Evolutionary conservation across 108 stramenopile genomes (phyloP).

Genomic region (Conticribra guillardii): DNA sequence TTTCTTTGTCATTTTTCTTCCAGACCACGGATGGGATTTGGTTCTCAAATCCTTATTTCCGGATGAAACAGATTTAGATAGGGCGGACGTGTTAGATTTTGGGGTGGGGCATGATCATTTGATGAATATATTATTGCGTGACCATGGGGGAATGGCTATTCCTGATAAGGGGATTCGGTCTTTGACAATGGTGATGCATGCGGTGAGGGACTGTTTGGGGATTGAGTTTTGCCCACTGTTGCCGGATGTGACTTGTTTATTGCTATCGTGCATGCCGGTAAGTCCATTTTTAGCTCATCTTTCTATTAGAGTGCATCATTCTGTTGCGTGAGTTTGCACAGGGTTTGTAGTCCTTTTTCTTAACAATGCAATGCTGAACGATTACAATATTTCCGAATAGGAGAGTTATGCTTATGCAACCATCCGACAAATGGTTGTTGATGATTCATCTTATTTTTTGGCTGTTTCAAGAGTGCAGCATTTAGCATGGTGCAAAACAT

Average conservation of each 20-base stretch:
- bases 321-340: no score
- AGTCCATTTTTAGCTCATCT: constrained; percentile 5
- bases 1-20: no score
- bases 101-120: constrained; percentile 45
- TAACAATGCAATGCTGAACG: no score
- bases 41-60: constrained; percentile 43
- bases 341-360: no score
- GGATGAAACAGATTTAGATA: constrained; percentile 36
- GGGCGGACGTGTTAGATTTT: constrained; percentile 45
- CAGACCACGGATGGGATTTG: constrained; percentile 48
- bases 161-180: constrained; percentile 30
- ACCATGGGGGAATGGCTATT: constrained; percentile 32
- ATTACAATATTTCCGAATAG: background rate
- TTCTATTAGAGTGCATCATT: background rate
- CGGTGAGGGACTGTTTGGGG: constrained; percentile 42
- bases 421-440: constrained; percentile 48
- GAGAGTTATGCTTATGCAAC: constrained; percentile 49
- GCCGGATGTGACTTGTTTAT: constrained; percentile 41
- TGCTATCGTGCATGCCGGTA: constrained; percentile 49
- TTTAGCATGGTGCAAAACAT: constrained; percentile 67
- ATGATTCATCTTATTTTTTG: constrained; percentile 62
- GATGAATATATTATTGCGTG: constrained; percentile 35
- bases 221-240: constrained; percentile 47
- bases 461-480: constrained; percentile 66
- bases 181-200: constrained; percentile 33